These are phyloP conservation scores for Hyparrhenia diplandra DNA, from an alignment of 176 grass and related monocot species.

Conservation along the genomic window DNA sequence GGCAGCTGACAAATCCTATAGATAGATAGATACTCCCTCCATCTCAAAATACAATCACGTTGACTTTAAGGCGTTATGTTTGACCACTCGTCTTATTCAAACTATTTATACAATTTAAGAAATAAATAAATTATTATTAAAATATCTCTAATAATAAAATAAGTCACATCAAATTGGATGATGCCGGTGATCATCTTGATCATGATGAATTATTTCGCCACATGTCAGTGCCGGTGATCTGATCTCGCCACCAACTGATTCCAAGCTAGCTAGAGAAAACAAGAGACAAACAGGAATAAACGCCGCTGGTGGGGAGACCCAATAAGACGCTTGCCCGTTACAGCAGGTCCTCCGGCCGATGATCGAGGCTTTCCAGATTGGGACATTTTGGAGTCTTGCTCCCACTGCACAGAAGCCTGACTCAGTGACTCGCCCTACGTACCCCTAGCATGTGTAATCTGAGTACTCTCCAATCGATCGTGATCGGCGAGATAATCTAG, in stretches of 20 bases:
- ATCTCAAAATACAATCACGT: too few species aligned
- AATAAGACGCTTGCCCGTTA: background rate
- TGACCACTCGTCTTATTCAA: too few species aligned
- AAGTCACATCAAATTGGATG: too few species aligned
- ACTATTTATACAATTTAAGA: too few species aligned
- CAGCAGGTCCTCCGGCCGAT: background rate
- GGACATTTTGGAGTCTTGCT: background rate
- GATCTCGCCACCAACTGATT: background rate
- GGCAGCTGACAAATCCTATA: background rate
- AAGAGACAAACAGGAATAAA: background rate
- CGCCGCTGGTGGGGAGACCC: too few species aligned
- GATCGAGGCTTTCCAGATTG: background rate
- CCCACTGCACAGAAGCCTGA: background rate
- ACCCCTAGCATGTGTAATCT: background rate
- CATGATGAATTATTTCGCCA: too few species aligned
- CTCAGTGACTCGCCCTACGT: too few species aligned
- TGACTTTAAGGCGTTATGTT: too few species aligned
- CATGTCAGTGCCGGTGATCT: conserved; percentile 22
- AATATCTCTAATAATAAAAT: too few species aligned
- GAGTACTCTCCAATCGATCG: background rate
- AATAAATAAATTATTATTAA: too few species aligned
- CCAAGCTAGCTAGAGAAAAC: background rate
- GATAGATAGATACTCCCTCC: too few species aligned
- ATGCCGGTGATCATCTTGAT: too few species aligned
- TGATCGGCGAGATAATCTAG: background rate